Evolutionary conservation across 495 filamentous ascomycete species (phyloP).

Genomic region (Xylaria sp.): DNA sequence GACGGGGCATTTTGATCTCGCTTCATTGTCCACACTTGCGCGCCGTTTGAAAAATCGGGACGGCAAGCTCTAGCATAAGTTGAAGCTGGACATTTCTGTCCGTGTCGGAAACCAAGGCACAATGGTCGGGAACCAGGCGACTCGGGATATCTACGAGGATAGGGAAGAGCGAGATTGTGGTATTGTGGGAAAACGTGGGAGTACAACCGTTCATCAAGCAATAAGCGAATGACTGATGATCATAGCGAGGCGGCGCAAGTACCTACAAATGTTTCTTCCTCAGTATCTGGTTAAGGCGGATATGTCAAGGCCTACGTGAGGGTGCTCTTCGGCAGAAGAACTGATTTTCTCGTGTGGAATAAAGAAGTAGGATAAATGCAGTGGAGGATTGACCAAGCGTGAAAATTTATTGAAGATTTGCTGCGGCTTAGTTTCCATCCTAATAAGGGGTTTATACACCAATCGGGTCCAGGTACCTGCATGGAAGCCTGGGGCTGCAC

Average conservation of each 20-base stretch:
- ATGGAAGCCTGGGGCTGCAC: not conserved
- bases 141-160: not conserved
- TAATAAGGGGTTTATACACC: not conserved
- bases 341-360: not conserved
- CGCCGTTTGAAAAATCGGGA: slow-evolving; percentile 49
- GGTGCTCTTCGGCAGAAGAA: not conserved
- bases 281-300: not conserved
- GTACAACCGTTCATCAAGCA: not conserved
- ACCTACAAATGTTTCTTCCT: slow-evolving; percentile 4
- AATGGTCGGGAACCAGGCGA: not conserved
- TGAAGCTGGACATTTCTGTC: slow-evolving; percentile 42
- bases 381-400: not conserved
- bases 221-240: not conserved
- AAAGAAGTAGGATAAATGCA: not conserved
- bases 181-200: not conserved
- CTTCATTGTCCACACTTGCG: slow-evolving; percentile 63
- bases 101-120: not conserved
- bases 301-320: not conserved
- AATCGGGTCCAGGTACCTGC: not conserved
- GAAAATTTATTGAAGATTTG: slow-evolving; percentile 11
- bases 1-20: slow-evolving; percentile 45
- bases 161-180: not conserved
- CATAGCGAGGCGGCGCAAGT: not conserved
- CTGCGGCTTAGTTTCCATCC: not conserved
- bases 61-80: slow-evolving; percentile 62